These are phyloP conservation scores for Leptomonas pyrrhocoris DNA, from an alignment of 208 protist species.

Conservation along the genomic window DNA sequence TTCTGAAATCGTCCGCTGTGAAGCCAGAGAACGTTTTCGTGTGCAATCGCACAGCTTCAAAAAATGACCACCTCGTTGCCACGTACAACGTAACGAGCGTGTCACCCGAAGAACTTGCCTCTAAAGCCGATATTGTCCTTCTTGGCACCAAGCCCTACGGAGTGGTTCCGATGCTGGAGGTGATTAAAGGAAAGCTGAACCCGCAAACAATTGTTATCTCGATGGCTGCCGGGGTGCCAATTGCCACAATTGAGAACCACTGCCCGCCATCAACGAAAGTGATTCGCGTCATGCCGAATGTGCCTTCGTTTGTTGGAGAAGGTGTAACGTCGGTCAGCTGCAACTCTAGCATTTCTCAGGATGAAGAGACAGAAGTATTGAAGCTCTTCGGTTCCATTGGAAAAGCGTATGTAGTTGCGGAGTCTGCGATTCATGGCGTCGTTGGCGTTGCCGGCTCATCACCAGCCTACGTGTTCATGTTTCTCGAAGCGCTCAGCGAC, in stretches of 20 bases:
- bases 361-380: slow-evolving; percentile 50
- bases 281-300: slow-evolving; percentile 97
- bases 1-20: slow-evolving; percentile 44
- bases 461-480: slow-evolving; percentile 95
- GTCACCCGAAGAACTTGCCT: slow-evolving; percentile 55
- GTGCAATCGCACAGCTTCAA: slow-evolving; percentile 61
- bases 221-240: slow-evolving; percentile 90
- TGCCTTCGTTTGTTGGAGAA: slow-evolving; percentile 79
- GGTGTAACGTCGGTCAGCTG: slow-evolving; percentile 70
- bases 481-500: slow-evolving; percentile 97
- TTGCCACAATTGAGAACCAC: slow-evolving; percentile 72
- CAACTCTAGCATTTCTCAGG: slow-evolving; percentile 42
- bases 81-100: slow-evolving; percentile 56
- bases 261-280: slow-evolving; percentile 59
- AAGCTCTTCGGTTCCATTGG: slow-evolving; percentile 81
- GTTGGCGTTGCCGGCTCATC: slow-evolving; percentile 95
- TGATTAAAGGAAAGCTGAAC: slow-evolving; percentile 45
- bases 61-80: slow-evolving; percentile 47
- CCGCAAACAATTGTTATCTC: slow-evolving; percentile 87
- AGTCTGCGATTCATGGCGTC: slow-evolving; percentile 91
- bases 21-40: slow-evolving; percentile 63
- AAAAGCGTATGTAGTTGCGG: slow-evolving; percentile 55
- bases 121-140: slow-evolving; percentile 82
- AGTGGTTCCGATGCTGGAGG: slow-evolving; percentile 62
- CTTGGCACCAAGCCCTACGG: slow-evolving; percentile 94